A percentile compares a stretch with the other conserved stretches of the same genome.
Conservation (phyloP, 2,329 filamentous ascomycete genomes). For the Bisporella sp. region DNA sequence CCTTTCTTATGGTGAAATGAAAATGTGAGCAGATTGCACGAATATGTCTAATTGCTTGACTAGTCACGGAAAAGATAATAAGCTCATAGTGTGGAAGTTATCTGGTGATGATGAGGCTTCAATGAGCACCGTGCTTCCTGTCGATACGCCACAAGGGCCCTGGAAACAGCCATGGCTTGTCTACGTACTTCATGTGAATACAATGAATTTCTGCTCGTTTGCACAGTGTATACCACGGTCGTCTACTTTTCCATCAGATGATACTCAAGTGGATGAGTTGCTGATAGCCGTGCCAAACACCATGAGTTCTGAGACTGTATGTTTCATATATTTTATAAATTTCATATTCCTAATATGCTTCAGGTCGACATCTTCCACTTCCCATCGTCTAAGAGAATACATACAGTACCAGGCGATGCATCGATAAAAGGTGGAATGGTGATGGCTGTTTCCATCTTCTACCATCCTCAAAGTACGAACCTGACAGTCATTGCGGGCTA, state of each 20-base stretch:
- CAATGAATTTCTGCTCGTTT: conserved; percentile 92
- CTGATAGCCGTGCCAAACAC: conserved; percentile 78
- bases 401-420: conserved; percentile 43
- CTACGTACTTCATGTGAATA: conserved; percentile 78
- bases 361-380: conserved; percentile 77
- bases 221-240: conserved; percentile 32
- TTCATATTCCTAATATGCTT: conserved; percentile 14
- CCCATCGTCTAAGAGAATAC: conserved; percentile 64
- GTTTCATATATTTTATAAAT: conserved; percentile 20
- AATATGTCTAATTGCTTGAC: too few species aligned
- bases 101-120: conserved; percentile 49
- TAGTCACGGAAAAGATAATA: conserved; percentile 59
- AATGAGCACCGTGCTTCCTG: conserved; percentile 63
- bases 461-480: conserved; percentile 28
- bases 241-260: not conserved
- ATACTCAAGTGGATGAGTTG: conserved; percentile 33
- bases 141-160: conserved; percentile 47
- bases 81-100: conserved; percentile 78
- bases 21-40: too few species aligned
- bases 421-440: conserved; percentile 65
- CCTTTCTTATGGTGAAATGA: too few species aligned
- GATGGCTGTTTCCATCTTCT: conserved; percentile 68
- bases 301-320: conserved; percentile 61
- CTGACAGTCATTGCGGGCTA: conserved; percentile 70
- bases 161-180: conserved; percentile 75